These are phyloP conservation scores for Penicillium sp. DNA, from an alignment of 2,329 filamentous ascomycete species.

Conservation along the genomic window DNA sequence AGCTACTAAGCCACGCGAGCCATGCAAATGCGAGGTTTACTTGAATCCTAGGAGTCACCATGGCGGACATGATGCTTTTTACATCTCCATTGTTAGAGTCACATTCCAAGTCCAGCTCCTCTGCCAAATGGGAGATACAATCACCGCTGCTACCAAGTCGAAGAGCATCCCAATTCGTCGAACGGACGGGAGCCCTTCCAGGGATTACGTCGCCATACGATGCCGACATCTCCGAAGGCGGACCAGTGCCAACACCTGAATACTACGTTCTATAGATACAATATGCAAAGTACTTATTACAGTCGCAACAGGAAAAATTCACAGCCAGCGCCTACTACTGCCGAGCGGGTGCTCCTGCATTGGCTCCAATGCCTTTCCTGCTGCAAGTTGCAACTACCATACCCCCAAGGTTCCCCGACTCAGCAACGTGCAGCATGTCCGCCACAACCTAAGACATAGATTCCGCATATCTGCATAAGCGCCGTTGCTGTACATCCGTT, in stretches of 20 bases:
- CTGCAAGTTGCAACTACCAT: constrained; percentile 5
- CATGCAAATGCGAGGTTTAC: neutral
- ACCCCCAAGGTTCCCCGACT: constrained; percentile 11
- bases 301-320: neutral
- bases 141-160: neutral
- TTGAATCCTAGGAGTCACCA: neutral
- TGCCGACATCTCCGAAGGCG: neutral
- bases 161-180: neutral
- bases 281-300: neutral
- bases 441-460: neutral
- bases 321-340: neutral
- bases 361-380: constrained; percentile 9
- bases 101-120: neutral
- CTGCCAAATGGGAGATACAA: neutral
- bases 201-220: neutral
- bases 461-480: constrained; percentile 12
- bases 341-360: constrained; percentile 15
- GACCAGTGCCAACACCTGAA: neutral
- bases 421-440: constrained; percentile 13
- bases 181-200: neutral
- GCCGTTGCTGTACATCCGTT: constrained; percentile 12
- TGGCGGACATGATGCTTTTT: neutral
- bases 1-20: neutral
- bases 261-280: too few species aligned
- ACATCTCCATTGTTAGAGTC: too few species aligned